Conservation (phyloP, 2,329 filamentous ascomycete species). For the Ophiosphaerella korrae region DNA sequence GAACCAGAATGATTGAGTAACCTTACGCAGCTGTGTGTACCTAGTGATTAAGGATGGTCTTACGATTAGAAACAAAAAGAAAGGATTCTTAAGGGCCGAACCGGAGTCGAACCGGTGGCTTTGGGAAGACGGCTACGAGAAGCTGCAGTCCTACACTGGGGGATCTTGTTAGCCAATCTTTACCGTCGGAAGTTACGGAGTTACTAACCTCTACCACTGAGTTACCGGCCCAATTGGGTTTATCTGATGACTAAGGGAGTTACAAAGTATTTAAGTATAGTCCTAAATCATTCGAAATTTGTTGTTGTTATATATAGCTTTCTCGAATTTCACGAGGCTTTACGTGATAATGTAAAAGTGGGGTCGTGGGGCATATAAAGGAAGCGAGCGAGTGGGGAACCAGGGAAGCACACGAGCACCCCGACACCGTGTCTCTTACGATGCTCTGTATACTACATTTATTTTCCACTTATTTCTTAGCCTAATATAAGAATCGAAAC, state of each 20-base stretch:
- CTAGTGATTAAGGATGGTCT: too few species aligned
- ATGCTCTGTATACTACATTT: too few species aligned
- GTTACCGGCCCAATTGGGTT: slow-evolving; percentile 13
- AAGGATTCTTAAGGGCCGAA: slow-evolving; percentile 15
- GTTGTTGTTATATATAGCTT: neutral
- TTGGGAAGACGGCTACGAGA: slow-evolving; percentile 17
- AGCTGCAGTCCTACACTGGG: slow-evolving; percentile 22
- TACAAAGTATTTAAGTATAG: too few species aligned
- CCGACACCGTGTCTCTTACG: too few species aligned
- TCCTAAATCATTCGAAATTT: too few species aligned
- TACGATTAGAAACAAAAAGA: neutral
- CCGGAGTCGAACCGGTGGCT: slow-evolving; percentile 24
- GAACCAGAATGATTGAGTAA: neutral
- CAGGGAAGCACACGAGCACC: too few species aligned
- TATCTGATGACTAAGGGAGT: too few species aligned
- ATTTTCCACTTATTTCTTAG: too few species aligned
- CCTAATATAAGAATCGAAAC: too few species aligned
- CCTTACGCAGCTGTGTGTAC: too few species aligned
- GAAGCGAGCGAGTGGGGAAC: neutral
- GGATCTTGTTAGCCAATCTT: neutral
- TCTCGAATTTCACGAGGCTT: neutral
- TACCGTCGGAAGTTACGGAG: neutral
- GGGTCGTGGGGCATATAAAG: neutral
- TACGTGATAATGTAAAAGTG: neutral
- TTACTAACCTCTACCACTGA: slow-evolving; percentile 13